A percentile compares a stretch with the other conserved stretches of the same genome.
phyloP scores from a whole-genome alignment of 345 rosid genomes.

The Streptanthus diversifolius region DNA sequence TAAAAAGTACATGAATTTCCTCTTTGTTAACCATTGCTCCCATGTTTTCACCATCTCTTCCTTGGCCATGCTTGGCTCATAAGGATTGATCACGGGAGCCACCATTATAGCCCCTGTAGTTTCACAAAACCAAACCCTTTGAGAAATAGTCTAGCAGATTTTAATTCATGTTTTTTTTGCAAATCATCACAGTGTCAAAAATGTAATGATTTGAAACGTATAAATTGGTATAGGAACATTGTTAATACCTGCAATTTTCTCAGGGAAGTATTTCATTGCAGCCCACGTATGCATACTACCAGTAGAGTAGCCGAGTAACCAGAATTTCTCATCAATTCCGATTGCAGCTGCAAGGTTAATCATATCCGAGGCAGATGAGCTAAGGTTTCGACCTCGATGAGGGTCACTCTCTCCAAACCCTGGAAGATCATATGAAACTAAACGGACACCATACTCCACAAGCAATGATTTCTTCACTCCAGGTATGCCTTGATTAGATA shows the following conservation, averaged over 20 bases:
- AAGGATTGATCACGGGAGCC: conserved; percentile 77
- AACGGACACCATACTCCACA: conserved; percentile 77
- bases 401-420: conserved; percentile 98
- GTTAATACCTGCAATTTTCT: conserved; percentile 67
- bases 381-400: conserved; percentile 68
- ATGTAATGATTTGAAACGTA: background rate
- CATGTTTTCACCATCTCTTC: conserved; percentile 73
- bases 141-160: background rate
- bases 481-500: conserved; percentile 55
- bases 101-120: conserved; percentile 72
- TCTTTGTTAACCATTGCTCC: conserved; percentile 58
- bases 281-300: conserved; percentile 95
- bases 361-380: conserved; percentile 78
- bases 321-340: conserved; percentile 60
- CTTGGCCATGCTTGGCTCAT: conserved; percentile 69
- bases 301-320: conserved; percentile 81
- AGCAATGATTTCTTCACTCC: conserved; percentile 68
- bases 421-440: conserved; percentile 89
- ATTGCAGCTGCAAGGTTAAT: conserved; percentile 59
- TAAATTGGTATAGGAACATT: background rate
- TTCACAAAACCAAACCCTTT: conserved; percentile 16
- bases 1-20: conserved; percentile 61
- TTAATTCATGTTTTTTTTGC: background rate
- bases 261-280: conserved; percentile 71
- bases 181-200: background rate